Evolutionary conservation across 345 rosid genomes (phyloP).

Genomic region (Turnera subulata): DNA sequence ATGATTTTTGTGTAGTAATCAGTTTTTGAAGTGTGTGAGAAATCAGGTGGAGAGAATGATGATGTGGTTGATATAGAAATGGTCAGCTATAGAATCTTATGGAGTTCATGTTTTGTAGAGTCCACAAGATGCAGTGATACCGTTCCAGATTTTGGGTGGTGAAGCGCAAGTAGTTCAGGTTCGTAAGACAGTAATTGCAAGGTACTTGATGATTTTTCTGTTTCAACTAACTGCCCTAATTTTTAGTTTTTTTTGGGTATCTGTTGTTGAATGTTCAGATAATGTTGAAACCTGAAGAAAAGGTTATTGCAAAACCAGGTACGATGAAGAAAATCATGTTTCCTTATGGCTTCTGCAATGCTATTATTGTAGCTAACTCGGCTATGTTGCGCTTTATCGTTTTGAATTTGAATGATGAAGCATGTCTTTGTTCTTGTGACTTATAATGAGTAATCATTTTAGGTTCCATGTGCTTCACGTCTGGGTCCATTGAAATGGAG

Average conservation of each 20-base stretch:
- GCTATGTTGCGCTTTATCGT: conserved; percentile 2
- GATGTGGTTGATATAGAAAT: no score
- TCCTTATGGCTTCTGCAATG: neutral
- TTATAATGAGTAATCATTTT: conserved; percentile 12
- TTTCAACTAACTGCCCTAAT: neutral
- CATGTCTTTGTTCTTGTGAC: neutral
- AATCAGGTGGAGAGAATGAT: no score
- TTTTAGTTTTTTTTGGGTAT: neutral
- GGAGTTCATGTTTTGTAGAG: conserved; percentile 44
- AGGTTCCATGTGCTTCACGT: conserved; percentile 98
- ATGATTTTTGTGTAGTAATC: no score
- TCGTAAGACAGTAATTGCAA: conserved; percentile 1
- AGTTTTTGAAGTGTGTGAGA: no score
- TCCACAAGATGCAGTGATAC: conserved; percentile 73
- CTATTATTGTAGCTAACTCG: no score
- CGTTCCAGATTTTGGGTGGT: conserved; percentile 97
- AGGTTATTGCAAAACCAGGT: conserved; percentile 86
- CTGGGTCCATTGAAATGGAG: conserved; percentile 89
- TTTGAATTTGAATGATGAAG: neutral
- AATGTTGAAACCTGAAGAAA: conserved; percentile 90
- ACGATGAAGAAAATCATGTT: conserved; percentile 12
- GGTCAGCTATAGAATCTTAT: conserved; percentile 11
- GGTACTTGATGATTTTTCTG: neutral
- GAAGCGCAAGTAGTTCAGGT: conserved; percentile 99
- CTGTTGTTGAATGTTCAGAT: conserved; percentile 46